Base-by-base conservation (phyloP, 805 yeast species). In the Metschnikowia vanudenii region DNA sequence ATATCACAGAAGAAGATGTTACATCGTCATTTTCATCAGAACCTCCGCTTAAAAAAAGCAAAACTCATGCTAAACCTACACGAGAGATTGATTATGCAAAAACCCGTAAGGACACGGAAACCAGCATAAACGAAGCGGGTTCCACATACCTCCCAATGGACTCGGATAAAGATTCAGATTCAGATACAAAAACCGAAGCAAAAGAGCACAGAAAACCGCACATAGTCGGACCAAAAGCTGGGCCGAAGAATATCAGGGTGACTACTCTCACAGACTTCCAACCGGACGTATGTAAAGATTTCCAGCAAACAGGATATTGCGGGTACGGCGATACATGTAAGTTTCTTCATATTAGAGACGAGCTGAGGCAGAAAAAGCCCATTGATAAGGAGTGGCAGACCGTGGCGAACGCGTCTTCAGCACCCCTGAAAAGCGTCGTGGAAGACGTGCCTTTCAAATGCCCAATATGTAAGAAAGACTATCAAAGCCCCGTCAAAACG, bases 291-390 rank as follows among this genome's bases (percentile, higher is more conserved):
- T 94, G 99, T 62, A 94, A 92, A 60, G 98, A 94, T 64, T 94
- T 78, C 64, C 78, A 81, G 48, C 86, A 85, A 55, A 91, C 95
- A 0, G 99, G 99, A 0, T 91, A 82, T 61, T 94, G 99, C 74
- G 97, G 97, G 5, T 94, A 85, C 62, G 99, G 99, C 8, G 99
- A 94, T 57, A 85, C 94, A 30, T 94, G 99, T 70, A 94, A 94
- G 68, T 94, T 94, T 63, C 63, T 92, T 30, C 99, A 94, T 62
- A 80, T 88, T 13, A 69, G 99, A 64, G 97, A 88, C 55, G 96
- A 88, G 59, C 85, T 83, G 67, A 78, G 75, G 45, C 82, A 82
- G 39, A 87, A 84, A 26, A 80, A 82, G 80, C 81, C 84, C 48
- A 62, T 84, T 6, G 62, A 75, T 22, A 74, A 73, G 48, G 95